phyloP scores from a whole-genome alignment of 148 eudicot genomes.

The Nepenthes gracilis region DNA sequence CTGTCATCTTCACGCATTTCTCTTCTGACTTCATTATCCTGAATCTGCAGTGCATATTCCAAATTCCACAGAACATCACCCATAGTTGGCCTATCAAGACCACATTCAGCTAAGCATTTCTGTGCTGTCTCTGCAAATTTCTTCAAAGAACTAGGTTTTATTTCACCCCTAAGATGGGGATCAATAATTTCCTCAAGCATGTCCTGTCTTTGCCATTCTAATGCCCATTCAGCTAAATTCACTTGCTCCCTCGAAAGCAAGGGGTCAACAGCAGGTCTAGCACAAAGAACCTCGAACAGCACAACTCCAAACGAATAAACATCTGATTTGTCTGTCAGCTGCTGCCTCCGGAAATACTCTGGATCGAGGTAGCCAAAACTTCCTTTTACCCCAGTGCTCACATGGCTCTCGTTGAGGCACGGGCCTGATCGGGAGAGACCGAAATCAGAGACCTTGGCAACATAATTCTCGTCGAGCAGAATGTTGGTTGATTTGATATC shows the following conservation, averaged over 20 bases:
- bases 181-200: constrained; percentile 58
- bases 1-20: constrained; percentile 18
- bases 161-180: constrained; percentile 40
- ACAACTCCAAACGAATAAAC: constrained; percentile 94
- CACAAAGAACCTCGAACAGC: constrained; percentile 84
- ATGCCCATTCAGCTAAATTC: constrained; percentile 88
- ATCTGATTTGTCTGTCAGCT: constrained; percentile 85
- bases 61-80: constrained; percentile 96
- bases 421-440: constrained; percentile 92
- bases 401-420: constrained; percentile 78
- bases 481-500: constrained; percentile 97
- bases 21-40: constrained; percentile 30
- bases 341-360: constrained; percentile 85
- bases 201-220: constrained; percentile 62
- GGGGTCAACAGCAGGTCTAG: constrained; percentile 91
- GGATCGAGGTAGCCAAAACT: constrained; percentile 97
- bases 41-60: constrained; percentile 75
- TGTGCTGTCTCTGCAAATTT: constrained; percentile 78
- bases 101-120: constrained; percentile 86
- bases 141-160: constrained; percentile 52
- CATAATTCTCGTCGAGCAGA: constrained; percentile 65
- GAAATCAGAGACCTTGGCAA: constrained; percentile 94
- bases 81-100: constrained; percentile 88
- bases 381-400: constrained; percentile 96
- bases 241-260: constrained; percentile 72